These are phyloP conservation scores for Corynespora cassiicola DNA, from an alignment of 2,329 filamentous ascomycete species.

Conservation along the genomic window DNA sequence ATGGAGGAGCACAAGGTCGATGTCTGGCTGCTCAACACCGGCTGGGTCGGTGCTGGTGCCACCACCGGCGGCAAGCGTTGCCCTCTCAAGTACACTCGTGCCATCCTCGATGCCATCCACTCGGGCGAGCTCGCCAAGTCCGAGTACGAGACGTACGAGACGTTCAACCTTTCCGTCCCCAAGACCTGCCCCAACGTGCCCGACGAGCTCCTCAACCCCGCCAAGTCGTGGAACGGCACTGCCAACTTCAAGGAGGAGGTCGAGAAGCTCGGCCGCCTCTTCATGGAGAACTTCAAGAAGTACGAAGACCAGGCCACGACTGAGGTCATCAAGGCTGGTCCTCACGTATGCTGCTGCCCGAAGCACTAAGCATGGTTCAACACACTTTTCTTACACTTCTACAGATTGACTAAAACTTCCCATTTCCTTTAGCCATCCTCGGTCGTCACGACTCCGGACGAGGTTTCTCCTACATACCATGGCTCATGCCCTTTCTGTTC, in stretches of 20 bases:
- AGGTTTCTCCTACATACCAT: no score
- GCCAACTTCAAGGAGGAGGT: slow-evolving; percentile 88
- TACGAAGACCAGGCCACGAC: slow-evolving; percentile 76
- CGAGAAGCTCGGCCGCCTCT: slow-evolving; percentile 85
- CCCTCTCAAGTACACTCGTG: slow-evolving; percentile 97
- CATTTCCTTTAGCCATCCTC: slow-evolving; percentile 3
- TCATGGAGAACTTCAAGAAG: slow-evolving; percentile 98
- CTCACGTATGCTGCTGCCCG: slow-evolving; percentile 48
- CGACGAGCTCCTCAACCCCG: slow-evolving; percentile 90
- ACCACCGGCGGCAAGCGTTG: slow-evolving; percentile 95
- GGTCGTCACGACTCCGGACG: no score
- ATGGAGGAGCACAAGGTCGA: slow-evolving; percentile 94
- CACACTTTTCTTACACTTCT: slow-evolving; percentile 14
- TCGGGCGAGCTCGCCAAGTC: slow-evolving; percentile 91
- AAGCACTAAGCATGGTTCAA: slow-evolving; percentile 33
- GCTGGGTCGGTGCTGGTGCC: slow-evolving; percentile 92
- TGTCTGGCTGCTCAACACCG: slow-evolving; percentile 98
- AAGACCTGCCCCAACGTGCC: slow-evolving; percentile 90
- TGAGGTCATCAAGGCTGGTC: slow-evolving; percentile 55
- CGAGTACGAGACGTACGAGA: slow-evolving; percentile 93
- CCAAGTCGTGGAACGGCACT: slow-evolving; percentile 85
- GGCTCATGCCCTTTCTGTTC: no score
- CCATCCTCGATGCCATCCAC: slow-evolving; percentile 98
- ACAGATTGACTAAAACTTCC: slow-evolving; percentile 17
- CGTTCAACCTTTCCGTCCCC: slow-evolving; percentile 97